Evolutionary conservation across 1,284 basidiomycete genomes (phyloP).

Genomic region (Trametes pubescens): DNA sequence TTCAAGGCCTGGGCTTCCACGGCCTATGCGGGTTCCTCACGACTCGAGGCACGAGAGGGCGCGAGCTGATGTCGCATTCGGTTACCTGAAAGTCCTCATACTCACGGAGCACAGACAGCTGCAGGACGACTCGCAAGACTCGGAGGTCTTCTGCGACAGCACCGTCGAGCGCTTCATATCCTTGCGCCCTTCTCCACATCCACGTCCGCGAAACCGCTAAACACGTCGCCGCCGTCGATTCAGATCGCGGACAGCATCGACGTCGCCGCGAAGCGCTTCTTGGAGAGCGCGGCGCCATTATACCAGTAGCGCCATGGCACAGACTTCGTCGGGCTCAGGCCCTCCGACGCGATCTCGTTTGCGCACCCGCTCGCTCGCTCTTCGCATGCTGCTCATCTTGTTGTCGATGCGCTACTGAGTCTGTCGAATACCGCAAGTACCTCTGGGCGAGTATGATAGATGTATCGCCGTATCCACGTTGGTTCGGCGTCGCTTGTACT

Average conservation of each 20-base stretch:
- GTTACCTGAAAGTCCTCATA: slow-evolving; percentile 95
- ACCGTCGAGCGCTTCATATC: slow-evolving; percentile 71
- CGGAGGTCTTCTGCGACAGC: slow-evolving; percentile 78
- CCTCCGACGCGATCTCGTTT: slow-evolving; percentile 94
- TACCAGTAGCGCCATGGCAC: slow-evolving; percentile 97
- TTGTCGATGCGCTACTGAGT: slow-evolving; percentile 80
- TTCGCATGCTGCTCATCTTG: slow-evolving; percentile 82
- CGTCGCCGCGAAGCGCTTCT: slow-evolving; percentile 63
- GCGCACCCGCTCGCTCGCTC: slow-evolving; percentile 80
- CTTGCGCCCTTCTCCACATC: slow-evolving; percentile 62
- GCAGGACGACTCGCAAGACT: slow-evolving; percentile 58
- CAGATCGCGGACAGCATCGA: slow-evolving; percentile 54
- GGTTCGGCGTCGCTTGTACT: background rate
- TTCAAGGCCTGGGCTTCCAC: slow-evolving; percentile 53
- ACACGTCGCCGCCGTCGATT: slow-evolving; percentile 25
- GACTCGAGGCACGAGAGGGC: too few species aligned
- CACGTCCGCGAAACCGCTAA: slow-evolving; percentile 46
- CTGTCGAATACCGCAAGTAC: slow-evolving; percentile 84
- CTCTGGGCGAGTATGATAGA: slow-evolving; percentile 65
- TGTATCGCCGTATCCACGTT: background rate
- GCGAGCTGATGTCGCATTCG: slow-evolving; percentile 72
- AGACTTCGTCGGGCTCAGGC: slow-evolving; percentile 86
- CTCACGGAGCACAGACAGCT: slow-evolving; percentile 83
- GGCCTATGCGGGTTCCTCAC: slow-evolving; percentile 52
- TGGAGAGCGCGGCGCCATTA: slow-evolving; percentile 79